Evolutionary conservation across 2,329 filamentous ascomycete genomes (phyloP).

Genomic region (Ambrosiella cleistominuta): DNA sequence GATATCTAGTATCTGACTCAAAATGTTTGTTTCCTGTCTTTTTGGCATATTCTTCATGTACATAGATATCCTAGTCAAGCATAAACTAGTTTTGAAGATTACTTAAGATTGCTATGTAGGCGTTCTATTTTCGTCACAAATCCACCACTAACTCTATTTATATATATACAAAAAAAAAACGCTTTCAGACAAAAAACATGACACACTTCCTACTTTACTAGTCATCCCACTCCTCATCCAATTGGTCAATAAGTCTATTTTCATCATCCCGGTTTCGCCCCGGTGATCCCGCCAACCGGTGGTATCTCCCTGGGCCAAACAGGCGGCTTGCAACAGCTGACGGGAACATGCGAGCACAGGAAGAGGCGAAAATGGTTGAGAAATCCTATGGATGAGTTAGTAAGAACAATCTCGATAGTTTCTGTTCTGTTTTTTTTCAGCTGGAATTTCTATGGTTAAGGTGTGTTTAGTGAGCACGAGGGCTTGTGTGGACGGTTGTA

Average conservation of each 20-base stretch:
- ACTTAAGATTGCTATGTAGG: neutral
- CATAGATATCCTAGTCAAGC: no score
- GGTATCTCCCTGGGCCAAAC: constrained; percentile 38
- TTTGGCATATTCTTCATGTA: no score
- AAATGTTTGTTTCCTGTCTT: no score
- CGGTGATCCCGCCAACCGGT: constrained; percentile 38
- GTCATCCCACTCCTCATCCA: constrained; percentile 96
- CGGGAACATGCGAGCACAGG: constrained; percentile 49
- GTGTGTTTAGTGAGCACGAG: no score
- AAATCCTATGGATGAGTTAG: constrained; percentile 31
- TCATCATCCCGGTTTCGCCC: constrained; percentile 55
- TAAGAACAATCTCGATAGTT: no score
- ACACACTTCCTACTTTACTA: constrained; percentile 17
- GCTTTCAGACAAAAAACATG: neutral
- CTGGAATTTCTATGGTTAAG: no score
- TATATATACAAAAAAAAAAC: neutral
- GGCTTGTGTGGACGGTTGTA: no score
- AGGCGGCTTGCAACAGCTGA: constrained; percentile 21
- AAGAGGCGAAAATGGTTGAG: constrained; percentile 50
- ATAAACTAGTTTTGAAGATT: no score
- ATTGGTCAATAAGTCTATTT: constrained; percentile 83
- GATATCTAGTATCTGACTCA: no score
- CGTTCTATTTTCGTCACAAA: neutral
- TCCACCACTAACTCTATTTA: neutral
- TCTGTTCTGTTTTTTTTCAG: no score